phyloP scores from a whole-genome alignment of 306 rosid genomes.

The Castanea mollissima region DNA sequence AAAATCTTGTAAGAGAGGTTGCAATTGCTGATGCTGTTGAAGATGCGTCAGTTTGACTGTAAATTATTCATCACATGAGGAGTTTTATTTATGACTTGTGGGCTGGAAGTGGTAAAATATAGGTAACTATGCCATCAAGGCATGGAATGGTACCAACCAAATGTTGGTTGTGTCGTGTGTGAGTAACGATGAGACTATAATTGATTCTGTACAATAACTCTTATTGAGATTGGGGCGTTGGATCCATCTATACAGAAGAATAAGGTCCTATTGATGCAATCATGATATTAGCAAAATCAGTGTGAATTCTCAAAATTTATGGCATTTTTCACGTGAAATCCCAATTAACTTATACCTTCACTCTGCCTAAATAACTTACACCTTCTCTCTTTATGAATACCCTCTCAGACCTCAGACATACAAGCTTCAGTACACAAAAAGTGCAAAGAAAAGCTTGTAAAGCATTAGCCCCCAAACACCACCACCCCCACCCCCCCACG shows the following conservation, averaged over 20 bases:
- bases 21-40: slow-evolving; percentile 28
- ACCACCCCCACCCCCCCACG: no score
- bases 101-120: not conserved
- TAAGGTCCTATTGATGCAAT: not conserved
- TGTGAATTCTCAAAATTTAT: not conserved
- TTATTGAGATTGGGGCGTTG: not conserved
- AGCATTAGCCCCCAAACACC: no score
- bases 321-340: no score
- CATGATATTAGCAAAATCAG: not conserved
- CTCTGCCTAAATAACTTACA: no score
- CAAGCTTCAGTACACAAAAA: no score
- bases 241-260: not conserved
- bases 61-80: not conserved
- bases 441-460: no score
- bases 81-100: not conserved
- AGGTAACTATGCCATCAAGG: not conserved
- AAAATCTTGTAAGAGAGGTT: slow-evolving; percentile 49
- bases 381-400: no score
- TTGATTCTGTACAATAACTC: not conserved
- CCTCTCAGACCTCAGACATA: no score
- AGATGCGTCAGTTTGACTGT: slow-evolving; percentile 45
- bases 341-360: no score
- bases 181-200: slow-evolving; percentile 15
- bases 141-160: slow-evolving; percentile 5
- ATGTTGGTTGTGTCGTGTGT: slow-evolving; percentile 3